These are phyloP conservation scores for Cladobotryum mycophilum DNA, from an alignment of 2,329 filamentous ascomycete species.

Conservation along the genomic window DNA sequence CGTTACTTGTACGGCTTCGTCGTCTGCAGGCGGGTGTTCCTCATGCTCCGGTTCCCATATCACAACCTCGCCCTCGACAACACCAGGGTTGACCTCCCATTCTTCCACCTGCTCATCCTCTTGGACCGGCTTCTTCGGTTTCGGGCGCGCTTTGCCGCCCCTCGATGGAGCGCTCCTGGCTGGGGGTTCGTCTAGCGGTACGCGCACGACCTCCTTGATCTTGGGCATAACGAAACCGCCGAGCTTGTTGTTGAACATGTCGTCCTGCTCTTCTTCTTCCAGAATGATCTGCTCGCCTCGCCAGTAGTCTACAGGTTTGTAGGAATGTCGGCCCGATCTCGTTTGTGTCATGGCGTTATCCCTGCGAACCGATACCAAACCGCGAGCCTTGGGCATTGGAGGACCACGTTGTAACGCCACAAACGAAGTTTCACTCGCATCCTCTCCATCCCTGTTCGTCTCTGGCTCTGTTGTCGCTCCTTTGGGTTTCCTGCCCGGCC, in stretches of 20 bases:
- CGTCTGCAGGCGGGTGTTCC: constrained; percentile 43
- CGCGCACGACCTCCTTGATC: constrained; percentile 72
- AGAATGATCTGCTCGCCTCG: constrained; percentile 73
- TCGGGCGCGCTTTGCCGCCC: constrained; percentile 22
- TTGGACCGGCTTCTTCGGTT: constrained; percentile 29
- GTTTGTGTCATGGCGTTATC: constrained; percentile 51
- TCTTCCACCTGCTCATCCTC: constrained; percentile 55
- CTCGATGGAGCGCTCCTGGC: constrained; percentile 17
- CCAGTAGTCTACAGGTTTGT: constrained; percentile 79
- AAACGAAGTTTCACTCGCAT: constrained; percentile 42
- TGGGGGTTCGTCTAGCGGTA: constrained; percentile 49
- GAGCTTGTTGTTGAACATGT: constrained; percentile 34
- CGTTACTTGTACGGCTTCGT: constrained; percentile 48
- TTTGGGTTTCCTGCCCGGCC: constrained; percentile 21
- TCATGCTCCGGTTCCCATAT: constrained; percentile 57
- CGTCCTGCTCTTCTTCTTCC: constrained; percentile 51
- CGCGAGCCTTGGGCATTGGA: constrained; percentile 49
- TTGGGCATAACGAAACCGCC: constrained; percentile 54
- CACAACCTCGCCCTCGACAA: constrained; percentile 56
- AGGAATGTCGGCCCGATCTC: constrained; percentile 71
- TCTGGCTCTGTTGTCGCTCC: constrained; percentile 16
- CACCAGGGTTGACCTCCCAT: constrained; percentile 65
- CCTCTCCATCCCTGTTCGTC: constrained; percentile 32
- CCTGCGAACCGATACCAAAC: constrained; percentile 46
- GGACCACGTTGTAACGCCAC: constrained; percentile 47